Percentiles rank a stretch among this genome's conserved stretches.
Evolutionary conservation across 2,329 filamentous ascomycete genomes (phyloP).

Genomic region (Neoascochyta sp.): DNA sequence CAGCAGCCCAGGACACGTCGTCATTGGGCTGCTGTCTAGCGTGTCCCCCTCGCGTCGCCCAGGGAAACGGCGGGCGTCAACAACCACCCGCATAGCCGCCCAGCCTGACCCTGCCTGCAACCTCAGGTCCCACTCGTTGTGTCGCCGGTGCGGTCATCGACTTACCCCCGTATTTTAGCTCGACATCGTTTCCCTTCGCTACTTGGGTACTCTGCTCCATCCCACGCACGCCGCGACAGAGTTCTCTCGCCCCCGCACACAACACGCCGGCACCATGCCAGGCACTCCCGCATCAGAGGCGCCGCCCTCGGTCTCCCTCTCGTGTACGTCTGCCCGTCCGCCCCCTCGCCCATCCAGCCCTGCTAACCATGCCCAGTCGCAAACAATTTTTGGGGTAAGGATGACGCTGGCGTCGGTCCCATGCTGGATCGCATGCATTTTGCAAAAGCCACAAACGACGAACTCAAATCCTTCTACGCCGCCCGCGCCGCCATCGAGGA

Average conservation of each 20-base stretch:
- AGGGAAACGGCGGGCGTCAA: conserved; percentile 19
- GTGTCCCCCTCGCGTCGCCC: conserved; percentile 23
- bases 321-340: conserved; percentile 53
- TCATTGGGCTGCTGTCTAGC: conserved; percentile 16
- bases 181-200: conserved; percentile 13
- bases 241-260: conserved; percentile 18
- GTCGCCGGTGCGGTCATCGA: too few species aligned
- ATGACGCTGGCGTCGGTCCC: conserved; percentile 90
- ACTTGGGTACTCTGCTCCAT: too few species aligned
- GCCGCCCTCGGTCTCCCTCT: conserved; percentile 62
- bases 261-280: conserved; percentile 52
- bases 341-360: neutral
- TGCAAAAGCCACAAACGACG: conserved; percentile 85
- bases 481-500: conserved; percentile 93
- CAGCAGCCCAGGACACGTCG: conserved; percentile 9
- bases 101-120: too few species aligned
- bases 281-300: conserved; percentile 54
- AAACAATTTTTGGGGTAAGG: conserved; percentile 99
- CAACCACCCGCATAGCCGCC: too few species aligned
- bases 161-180: conserved; percentile 14
- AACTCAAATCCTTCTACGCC: conserved; percentile 85
- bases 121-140: too few species aligned
- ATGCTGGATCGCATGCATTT: conserved; percentile 91
- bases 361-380: conserved; percentile 63
- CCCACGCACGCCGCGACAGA: conserved; percentile 7